Evolutionary conservation across 2,329 filamentous ascomycete species (phyloP).

Genomic region (Ambrosiella cleistominuta): DNA sequence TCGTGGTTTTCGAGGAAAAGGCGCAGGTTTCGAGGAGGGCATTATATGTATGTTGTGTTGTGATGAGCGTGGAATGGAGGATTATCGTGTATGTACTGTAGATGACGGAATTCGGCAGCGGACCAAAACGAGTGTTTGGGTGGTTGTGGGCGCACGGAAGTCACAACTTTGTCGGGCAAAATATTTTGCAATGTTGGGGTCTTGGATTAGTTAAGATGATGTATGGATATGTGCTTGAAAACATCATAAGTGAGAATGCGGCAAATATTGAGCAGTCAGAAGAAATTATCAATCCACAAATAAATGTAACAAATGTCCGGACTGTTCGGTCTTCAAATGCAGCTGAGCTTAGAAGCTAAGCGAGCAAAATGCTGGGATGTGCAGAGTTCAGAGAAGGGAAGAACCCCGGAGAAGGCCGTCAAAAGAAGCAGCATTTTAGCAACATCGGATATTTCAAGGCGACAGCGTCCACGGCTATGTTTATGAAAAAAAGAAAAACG

Average conservation of each 20-base stretch:
- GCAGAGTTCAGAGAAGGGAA: background rate
- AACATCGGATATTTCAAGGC: no score
- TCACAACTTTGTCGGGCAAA: no score
- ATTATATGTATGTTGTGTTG: background rate
- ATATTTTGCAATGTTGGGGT: no score
- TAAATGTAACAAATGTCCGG: background rate
- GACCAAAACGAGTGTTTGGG: no score
- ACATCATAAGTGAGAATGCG: no score
- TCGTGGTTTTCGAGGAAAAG: constrained; percentile 7
- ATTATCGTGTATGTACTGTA: background rate
- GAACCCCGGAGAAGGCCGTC: background rate
- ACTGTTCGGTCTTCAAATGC: background rate
- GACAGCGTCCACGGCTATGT: no score
- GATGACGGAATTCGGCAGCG: no score
- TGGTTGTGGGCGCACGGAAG: no score
- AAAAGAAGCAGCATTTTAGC: background rate
- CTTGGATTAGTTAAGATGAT: no score
- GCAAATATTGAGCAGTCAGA: no score
- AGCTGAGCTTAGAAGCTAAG: background rate
- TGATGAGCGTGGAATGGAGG: background rate
- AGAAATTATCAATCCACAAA: background rate
- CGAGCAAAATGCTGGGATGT: background rate
- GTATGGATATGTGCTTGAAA: no score
- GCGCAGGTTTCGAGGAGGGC: constrained; percentile 4
- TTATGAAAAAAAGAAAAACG: no score